These are phyloP conservation scores for Paramecium octaurelia DNA, from an alignment of 73 alveolate species.

Conservation along the genomic window DNA sequence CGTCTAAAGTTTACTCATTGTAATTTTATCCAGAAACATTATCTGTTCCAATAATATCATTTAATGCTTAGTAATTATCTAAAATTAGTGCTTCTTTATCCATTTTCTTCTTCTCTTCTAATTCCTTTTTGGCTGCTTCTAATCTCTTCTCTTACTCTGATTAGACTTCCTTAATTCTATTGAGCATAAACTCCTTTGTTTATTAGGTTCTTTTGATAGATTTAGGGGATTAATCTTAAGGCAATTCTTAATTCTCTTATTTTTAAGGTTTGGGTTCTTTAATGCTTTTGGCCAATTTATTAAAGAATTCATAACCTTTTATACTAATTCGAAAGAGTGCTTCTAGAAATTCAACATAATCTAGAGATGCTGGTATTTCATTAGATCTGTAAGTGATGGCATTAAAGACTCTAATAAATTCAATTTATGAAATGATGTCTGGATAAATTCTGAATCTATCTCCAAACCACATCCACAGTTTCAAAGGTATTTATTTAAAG, in stretches of 20 bases:
- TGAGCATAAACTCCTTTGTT: conserved; percentile 33
- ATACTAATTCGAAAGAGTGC: not conserved
- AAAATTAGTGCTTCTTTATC: conserved; percentile 8
- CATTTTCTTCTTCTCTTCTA: conserved; percentile 20
- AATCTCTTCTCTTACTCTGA: not conserved
- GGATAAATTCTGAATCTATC: conserved; percentile 36
- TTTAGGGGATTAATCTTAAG: not conserved
- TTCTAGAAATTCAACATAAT: conserved; percentile 21
- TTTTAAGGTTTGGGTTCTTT: not conserved
- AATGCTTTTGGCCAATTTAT: not conserved
- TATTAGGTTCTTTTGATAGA: conserved; percentile 7
- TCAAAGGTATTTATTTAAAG: not conserved
- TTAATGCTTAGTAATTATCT: conserved; percentile 30
- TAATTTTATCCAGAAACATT: not conserved
- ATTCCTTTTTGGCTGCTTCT: not conserved
- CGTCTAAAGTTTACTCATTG: not conserved
- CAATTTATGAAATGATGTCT: not conserved
- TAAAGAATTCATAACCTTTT: conserved; percentile 31
- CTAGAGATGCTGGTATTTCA: not conserved
- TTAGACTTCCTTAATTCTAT: not conserved
- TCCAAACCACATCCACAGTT: conserved; percentile 50
- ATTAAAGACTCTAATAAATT: conserved; percentile 15
- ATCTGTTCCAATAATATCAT: conserved; percentile 19
- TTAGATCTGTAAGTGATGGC: not conserved
- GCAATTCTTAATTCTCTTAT: not conserved